Base-by-base conservation (phyloP, 352 stramenopile genomes). In the Pythium brachiatum region DNA sequence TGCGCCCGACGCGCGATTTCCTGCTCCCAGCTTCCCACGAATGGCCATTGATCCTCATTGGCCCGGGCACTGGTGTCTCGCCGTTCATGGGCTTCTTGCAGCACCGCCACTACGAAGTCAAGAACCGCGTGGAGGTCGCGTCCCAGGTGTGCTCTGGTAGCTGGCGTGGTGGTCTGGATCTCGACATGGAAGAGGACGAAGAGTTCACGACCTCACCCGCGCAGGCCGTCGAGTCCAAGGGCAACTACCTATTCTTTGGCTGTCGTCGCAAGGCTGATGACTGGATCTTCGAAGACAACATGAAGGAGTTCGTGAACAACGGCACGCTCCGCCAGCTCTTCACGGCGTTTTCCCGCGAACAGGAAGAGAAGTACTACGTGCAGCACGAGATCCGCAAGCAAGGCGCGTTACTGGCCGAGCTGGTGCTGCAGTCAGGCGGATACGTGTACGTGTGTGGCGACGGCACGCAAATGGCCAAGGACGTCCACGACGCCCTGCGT, bases 41-140 rank as follows among this genome's bases (percentile, higher is more conserved):
- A 25, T 89, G 73, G 48, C 95, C 96, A 0, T 72, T 99, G n/a
- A 55, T 99, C 51, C 77, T 99, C 15, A 96, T 99, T 56, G 96
- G 96, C 3, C 96, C 96, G 2, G 96, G 96, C 34, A 99, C 96
- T 16, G 96, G 96, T 26, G 96, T 99, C 50, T 89, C 96, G 13
- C 96, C 96, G 20, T 99, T 99, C 75, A 93, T 98, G 61, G 94
- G 95, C 36, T 99, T 99, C 61, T 56, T 99, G 36, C 80, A 95
- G 57, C 94, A 99, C 60, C 91, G 89, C 21, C 58, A 77, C 18
- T 31, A 74, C 16, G 71, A 90, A 61, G 53, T 64, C 18, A 43
- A 41, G 26, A 64, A 60, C 29, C 60, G 57, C 21, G 36, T 60
- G 7, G 51, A 57, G 23, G 51, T 66, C 2, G 55, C 68, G 13